phyloP scores from a whole-genome alignment of 768 basidiomycete species.

The Lentinula sp. region DNA sequence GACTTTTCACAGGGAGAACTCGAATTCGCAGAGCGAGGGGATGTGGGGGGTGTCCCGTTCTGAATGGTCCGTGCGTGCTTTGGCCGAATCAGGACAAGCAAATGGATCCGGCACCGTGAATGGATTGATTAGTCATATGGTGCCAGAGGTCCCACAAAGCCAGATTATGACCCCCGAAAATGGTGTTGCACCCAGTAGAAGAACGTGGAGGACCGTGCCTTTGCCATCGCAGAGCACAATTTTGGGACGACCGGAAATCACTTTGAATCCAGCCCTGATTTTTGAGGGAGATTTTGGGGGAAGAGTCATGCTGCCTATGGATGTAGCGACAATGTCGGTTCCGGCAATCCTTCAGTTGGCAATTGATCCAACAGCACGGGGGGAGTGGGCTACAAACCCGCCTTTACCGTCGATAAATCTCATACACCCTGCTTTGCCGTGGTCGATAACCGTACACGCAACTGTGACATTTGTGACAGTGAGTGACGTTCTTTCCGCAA shows the following conservation, averaged over 20 bases:
- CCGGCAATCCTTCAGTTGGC: neutral
- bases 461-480: neutral
- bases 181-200: neutral
- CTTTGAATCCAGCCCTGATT: neutral
- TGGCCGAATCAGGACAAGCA: neutral
- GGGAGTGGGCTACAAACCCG: neutral
- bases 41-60: neutral
- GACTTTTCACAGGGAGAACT: neutral
- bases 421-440: neutral
- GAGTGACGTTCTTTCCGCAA: neutral
- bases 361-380: neutral
- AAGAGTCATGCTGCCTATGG: neutral
- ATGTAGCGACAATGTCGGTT: neutral
- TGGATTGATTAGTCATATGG: neutral
- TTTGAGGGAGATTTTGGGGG: neutral
- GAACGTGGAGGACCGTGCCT: neutral
- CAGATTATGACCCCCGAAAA: neutral
- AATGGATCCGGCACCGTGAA: neutral
- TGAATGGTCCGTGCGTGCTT: neutral
- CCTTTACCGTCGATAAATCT: neutral
- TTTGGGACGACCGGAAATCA: neutral
- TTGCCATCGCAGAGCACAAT: neutral
- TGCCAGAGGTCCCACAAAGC: neutral
- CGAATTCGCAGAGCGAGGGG: neutral
- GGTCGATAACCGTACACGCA: neutral